These are phyloP conservation scores for Saccharomyces hybrid DNA, from an alignment of 1,139 yeast genomes.

Conservation along the genomic window DNA sequence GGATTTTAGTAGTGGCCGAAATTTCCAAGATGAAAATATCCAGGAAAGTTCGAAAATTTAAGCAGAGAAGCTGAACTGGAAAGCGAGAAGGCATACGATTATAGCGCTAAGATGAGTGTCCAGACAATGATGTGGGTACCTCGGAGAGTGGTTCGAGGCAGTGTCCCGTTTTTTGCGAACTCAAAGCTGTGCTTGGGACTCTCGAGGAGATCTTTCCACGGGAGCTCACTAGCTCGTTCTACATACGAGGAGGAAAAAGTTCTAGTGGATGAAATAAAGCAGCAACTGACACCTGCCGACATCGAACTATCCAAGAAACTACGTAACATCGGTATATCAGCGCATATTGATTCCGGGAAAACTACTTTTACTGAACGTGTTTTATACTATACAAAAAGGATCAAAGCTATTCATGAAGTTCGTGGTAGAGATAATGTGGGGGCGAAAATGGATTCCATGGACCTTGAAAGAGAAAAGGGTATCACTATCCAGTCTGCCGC, in stretches of 20 bases:
- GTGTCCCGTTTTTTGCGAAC: background rate
- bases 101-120: background rate
- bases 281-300: slow-evolving; percentile 53
- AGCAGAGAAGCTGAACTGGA: background rate
- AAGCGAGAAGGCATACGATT: background rate
- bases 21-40: background rate
- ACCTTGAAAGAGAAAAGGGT: slow-evolving; percentile 94
- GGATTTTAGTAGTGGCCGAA: background rate
- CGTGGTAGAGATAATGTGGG: slow-evolving; percentile 97
- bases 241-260: slow-evolving; percentile 66
- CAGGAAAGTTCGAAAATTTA: background rate
- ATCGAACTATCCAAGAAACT: slow-evolving; percentile 45
- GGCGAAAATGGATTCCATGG: slow-evolving; percentile 98
- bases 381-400: slow-evolving; percentile 90
- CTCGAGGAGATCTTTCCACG: slow-evolving; percentile 19
- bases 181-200: background rate
- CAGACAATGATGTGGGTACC: background rate
- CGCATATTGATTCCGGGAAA: slow-evolving; percentile 95
- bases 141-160: background rate
- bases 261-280: slow-evolving; percentile 52
- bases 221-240: slow-evolving; percentile 23
- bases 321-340: slow-evolving; percentile 95
- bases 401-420: slow-evolving; percentile 96
- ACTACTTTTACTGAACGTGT: slow-evolving; percentile 98
- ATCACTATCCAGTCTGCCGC: slow-evolving; percentile 98